phyloP scores from a whole-genome alignment of 257 asterid species.

The Solanum pennellii region DNA sequence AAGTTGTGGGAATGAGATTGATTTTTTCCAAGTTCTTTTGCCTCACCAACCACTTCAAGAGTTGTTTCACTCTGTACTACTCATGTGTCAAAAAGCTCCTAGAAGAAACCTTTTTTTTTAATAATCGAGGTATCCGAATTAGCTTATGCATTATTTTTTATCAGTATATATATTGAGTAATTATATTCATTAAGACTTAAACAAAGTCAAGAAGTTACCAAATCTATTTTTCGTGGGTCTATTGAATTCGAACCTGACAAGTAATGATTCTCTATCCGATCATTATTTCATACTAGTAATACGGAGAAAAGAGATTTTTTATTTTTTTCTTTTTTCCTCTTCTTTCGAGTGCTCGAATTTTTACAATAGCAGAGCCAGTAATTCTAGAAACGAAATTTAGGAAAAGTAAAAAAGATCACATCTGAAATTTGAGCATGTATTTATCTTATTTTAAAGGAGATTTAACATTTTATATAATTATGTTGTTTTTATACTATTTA shows the following conservation, averaged over 20 bases:
- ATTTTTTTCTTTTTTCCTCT: not conserved
- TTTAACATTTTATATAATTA: not conserved
- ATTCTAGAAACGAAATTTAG: not conserved
- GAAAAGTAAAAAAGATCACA: not conserved
- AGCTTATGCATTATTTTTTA: not conserved
- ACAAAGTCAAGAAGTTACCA: not conserved
- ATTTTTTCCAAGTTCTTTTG: not conserved
- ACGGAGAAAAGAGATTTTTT: not conserved
- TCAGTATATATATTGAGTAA: not conserved
- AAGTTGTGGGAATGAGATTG: not conserved
- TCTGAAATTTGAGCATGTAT: not conserved
- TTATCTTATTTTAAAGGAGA: not conserved
- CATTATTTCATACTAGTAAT: not conserved
- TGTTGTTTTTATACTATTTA: not conserved
- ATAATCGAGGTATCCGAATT: not conserved
- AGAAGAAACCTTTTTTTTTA: not conserved
- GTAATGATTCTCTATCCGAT: not conserved
- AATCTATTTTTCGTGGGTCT: not conserved
- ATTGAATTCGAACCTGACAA: not conserved
- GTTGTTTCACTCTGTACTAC: not conserved
- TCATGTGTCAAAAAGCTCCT: slow-evolving; percentile 9
- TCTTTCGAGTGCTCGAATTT: slow-evolving; percentile 14
- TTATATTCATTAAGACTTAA: not conserved
- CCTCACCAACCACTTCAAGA: slow-evolving; percentile 18
- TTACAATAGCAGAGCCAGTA: not conserved